A percentile compares a stretch with the other conserved stretches of the same genome.
phyloP scores from a whole-genome alignment of 148 eudicot genomes.

The Cornus florida region DNA sequence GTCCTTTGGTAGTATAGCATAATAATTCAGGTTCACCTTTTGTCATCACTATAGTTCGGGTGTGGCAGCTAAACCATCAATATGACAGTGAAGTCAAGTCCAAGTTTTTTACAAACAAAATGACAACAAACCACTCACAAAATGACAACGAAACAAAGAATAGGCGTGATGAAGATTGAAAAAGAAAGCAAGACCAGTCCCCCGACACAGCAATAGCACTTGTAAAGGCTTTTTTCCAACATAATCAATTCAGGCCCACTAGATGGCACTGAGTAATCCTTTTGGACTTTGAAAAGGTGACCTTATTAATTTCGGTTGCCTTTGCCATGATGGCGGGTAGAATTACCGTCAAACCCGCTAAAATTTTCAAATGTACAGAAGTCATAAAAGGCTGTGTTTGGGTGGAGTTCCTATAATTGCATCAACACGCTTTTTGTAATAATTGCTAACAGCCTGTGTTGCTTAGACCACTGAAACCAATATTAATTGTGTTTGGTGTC shows the following conservation, averaged over 20 bases:
- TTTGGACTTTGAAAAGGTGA: conserved; percentile 33
- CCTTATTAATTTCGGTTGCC: background rate
- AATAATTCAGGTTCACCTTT: conserved; percentile 14
- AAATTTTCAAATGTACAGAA: conserved; percentile 14
- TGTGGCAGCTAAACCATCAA: background rate
- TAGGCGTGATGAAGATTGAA: conserved; percentile 51
- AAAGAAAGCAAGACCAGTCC: conserved; percentile 28
- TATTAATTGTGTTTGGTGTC: background rate
- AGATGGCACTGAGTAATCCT: conserved; percentile 26
- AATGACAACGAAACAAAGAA: conserved; percentile 45
- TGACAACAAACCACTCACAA: conserved; percentile 29
- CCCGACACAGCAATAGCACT: conserved; percentile 61
- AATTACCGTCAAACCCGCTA: conserved; percentile 11
- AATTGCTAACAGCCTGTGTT: background rate
- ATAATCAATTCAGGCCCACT: conserved; percentile 58
- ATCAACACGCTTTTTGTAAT: background rate
- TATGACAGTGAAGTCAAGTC: background rate
- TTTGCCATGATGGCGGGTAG: conserved; percentile 1
- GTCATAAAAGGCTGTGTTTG: conserved; percentile 9
- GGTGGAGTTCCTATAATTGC: background rate
- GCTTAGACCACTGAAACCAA: background rate
- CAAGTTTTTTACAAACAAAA: conserved; percentile 12
- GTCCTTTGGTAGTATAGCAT: conserved; percentile 12
- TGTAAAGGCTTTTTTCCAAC: conserved; percentile 45
- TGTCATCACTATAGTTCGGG: conserved; percentile 8